Evolutionary conservation across 2,329 filamentous ascomycete genomes (phyloP), one percentile per base, ranked within the genome.

Genomic region (Ophiostoma montium): DNA sequence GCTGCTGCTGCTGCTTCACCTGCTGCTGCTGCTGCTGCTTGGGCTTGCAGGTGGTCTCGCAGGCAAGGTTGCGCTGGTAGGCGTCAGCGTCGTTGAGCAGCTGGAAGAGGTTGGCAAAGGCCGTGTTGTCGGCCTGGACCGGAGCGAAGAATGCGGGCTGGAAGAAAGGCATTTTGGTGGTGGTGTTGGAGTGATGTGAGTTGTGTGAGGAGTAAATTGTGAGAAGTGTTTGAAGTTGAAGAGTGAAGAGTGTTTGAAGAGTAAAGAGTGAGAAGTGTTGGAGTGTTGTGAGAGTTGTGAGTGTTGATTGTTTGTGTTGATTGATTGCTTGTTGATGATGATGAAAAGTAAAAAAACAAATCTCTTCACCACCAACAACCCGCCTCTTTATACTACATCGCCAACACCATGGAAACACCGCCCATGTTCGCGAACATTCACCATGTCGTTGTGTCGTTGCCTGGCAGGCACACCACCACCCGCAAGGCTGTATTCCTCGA

Each of bases 1-100:
- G 33, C 27, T 48, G 33, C n/a, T 27, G 21, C 38, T 38, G 31
- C 11, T 15, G 32, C 32, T 33, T 5, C 32, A 6, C n/a, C 31
- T 23, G 27, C 18, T n/a, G 46, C 16, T 21, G 33, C 23, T 21
- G 50, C 47, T 48, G 39, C 16, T 53, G 48, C 39, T 53, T 49
- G 41, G 50, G 51, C 43, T 41, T 27, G 38, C 38, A 41, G 15
- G 38, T 21, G 23, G 39, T 30, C n/a, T 42, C 39, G 39, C 39
- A 41, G 9, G 54, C 51, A 36, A 51, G 54, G 53, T 70, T 65
- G 42, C 66, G 67, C 54, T 65, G 67, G 64, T 79, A 78, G 27
- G 65, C 69, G 60, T 81, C 76, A 55, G 76, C 10, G 64, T 80
- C 76, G 57, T 80, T 75, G 46, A 82, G 72, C 52, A 82, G 70